Evolutionary conservation across 768 basidiomycete genomes (phyloP).

Genomic region (Naematelia aurantialba): DNA sequence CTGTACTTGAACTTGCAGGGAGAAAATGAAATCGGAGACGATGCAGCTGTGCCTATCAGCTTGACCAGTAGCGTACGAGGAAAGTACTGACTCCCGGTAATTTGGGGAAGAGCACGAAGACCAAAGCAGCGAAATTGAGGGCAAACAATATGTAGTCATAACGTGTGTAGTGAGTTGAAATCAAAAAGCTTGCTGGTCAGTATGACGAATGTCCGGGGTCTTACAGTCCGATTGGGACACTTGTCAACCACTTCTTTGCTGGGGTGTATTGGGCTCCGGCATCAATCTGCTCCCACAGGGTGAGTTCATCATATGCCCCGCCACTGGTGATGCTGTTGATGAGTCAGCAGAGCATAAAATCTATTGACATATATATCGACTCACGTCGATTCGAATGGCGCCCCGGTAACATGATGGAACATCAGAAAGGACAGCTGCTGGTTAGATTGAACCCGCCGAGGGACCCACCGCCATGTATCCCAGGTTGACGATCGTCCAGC

Average conservation of each 20-base stretch:
- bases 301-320: conserved; percentile 95
- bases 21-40: conserved; percentile 42
- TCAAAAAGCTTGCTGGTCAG: conserved; percentile 67
- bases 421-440: conserved; percentile 87
- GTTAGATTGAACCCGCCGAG: neutral
- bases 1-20: conserved; percentile 15
- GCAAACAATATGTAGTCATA: conserved; percentile 93
- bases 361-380: conserved; percentile 1
- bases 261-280: conserved; percentile 98
- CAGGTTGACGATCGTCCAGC: conserved; percentile 92
- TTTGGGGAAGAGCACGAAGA: conserved; percentile 83
- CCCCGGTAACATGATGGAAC: conserved; percentile 98
- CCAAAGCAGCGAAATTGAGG: conserved; percentile 74
- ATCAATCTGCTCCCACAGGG: conserved; percentile 99
- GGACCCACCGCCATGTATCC: conserved; percentile 78
- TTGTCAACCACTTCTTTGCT: conserved; percentile 92
- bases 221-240: conserved; percentile 82
- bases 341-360: conserved; percentile 53
- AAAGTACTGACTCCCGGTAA: conserved; percentile 71
- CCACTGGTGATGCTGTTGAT: conserved; percentile 52
- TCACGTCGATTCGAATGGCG: conserved; percentile 72
- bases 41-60: conserved; percentile 34
- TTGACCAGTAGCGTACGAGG: neutral
- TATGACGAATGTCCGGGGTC: conserved; percentile 38
- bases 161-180: conserved; percentile 95